These are phyloP conservation scores for Mycena citricolor DNA, from an alignment of 1,284 basidiomycete genomes.

Conservation along the genomic window DNA sequence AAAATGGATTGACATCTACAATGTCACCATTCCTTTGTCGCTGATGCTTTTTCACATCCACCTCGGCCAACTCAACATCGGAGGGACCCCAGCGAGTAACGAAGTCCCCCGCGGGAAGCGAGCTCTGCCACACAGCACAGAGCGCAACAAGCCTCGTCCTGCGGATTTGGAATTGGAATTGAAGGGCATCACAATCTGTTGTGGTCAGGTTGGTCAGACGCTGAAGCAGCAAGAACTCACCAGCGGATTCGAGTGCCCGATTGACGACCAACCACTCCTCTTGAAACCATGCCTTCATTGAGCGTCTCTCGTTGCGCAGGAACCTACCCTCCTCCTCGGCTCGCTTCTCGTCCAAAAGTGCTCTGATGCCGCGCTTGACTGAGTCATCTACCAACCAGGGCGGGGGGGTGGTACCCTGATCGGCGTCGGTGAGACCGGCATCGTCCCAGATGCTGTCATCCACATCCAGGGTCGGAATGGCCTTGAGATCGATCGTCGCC, in stretches of 20 bases:
- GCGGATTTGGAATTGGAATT: too few relatives aligned
- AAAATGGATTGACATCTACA: too few relatives aligned
- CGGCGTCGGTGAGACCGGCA: conserved; percentile 19
- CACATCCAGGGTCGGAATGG: conserved; percentile 23
- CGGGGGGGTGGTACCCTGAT: conserved; percentile 3
- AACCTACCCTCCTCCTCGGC: conserved; percentile 22
- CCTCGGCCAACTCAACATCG: too few relatives aligned
- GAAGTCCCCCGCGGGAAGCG: too few relatives aligned
- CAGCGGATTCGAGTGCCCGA: neutral
- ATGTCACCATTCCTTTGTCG: too few relatives aligned
- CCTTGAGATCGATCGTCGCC: conserved; percentile 7
- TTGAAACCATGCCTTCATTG: conserved; percentile 22
- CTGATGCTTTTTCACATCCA: too few relatives aligned
- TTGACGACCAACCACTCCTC: conserved; percentile 11
- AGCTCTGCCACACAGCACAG: too few relatives aligned
- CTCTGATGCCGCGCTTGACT: conserved; percentile 19
- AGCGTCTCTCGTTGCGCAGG: conserved; percentile 11
- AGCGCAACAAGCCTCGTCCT: too few relatives aligned
- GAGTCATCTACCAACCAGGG: conserved; percentile 14
- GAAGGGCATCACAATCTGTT: too few relatives aligned
- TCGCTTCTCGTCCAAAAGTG: conserved; percentile 15
- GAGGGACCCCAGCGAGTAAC: too few relatives aligned
- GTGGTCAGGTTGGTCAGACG: too few relatives aligned
- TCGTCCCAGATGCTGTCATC: conserved; percentile 27
- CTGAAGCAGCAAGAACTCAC: too few relatives aligned